Conservation (phyloP, 345 rosid genomes). For the Eucalyptus curtisii region DNA sequence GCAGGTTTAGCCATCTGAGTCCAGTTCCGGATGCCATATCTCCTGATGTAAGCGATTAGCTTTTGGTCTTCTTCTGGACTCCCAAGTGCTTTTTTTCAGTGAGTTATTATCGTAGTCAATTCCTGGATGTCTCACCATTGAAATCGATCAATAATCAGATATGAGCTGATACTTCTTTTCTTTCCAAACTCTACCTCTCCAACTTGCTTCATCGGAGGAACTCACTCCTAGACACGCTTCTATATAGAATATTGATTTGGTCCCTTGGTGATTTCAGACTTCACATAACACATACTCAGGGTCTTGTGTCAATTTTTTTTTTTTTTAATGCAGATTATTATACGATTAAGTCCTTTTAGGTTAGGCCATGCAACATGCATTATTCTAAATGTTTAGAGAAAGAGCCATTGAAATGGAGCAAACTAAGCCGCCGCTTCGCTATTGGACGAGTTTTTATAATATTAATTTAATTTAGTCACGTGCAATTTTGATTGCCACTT, state of each 20-base stretch:
- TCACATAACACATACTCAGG: not conserved
- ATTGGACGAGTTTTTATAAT: not conserved
- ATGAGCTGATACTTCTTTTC: not conserved
- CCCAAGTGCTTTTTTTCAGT: not conserved
- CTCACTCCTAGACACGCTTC: not conserved
- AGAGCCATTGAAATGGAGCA: not conserved
- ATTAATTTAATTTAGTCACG: not conserved
- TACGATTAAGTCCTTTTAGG: not conserved
- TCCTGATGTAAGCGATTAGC: not conserved
- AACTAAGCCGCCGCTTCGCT: not conserved
- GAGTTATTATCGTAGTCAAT: not conserved
- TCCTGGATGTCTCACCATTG: not conserved
- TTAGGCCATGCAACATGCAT: not conserved
- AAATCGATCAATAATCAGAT: not conserved
- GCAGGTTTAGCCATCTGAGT: not conserved
- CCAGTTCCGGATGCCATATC: not conserved
- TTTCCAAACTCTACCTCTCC: not conserved
- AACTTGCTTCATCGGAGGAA: not conserved
- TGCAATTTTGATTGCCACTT: not conserved
- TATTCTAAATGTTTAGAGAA: not conserved
- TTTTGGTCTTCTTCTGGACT: not conserved
- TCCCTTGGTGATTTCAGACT: not conserved
- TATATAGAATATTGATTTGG: not conserved
- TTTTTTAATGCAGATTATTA: not conserved
- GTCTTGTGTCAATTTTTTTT: not conserved